Conservation (phyloP, 1,139 yeast genomes). For the Geotrichum reessii region DNA sequence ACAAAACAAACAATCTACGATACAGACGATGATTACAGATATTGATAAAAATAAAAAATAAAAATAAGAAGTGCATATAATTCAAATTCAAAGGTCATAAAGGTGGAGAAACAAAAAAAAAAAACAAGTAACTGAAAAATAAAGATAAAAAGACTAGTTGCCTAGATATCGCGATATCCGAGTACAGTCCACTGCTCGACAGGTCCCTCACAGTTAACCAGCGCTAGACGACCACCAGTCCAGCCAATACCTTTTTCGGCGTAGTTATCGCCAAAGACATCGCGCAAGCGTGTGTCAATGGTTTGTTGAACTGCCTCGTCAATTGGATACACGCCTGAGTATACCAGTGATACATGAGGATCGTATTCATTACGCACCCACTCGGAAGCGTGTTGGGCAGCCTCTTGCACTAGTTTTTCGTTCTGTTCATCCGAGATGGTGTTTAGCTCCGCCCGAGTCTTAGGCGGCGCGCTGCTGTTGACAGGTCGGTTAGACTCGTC, state of each 20-base stretch:
- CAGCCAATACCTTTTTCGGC: slow-evolving; percentile 43
- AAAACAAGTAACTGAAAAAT: neutral
- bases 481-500: neutral
- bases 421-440: slow-evolving; percentile 29
- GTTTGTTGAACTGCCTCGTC: slow-evolving; percentile 66
- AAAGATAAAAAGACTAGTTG: too few species aligned
- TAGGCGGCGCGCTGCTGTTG: neutral
- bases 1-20: neutral
- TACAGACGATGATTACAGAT: too few species aligned
- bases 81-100: neutral
- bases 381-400: slow-evolving; percentile 31
- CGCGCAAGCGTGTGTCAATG: slow-evolving; percentile 63
- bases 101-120: neutral
- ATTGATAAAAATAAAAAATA: neutral
- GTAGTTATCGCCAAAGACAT: slow-evolving; percentile 53
- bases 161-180: slow-evolving; percentile 40
- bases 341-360: slow-evolving; percentile 71
- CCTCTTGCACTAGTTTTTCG: slow-evolving; percentile 23
- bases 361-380: slow-evolving; percentile 59
- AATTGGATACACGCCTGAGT: slow-evolving; percentile 61
- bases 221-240: slow-evolving; percentile 64
- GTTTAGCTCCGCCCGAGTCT: slow-evolving; percentile 18
- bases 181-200: slow-evolving; percentile 65
- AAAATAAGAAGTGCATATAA: neutral
- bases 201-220: slow-evolving; percentile 72